Evolutionary conservation across 164 flowering plant genomes (phyloP).

Genomic region (Annona cherimola): DNA sequence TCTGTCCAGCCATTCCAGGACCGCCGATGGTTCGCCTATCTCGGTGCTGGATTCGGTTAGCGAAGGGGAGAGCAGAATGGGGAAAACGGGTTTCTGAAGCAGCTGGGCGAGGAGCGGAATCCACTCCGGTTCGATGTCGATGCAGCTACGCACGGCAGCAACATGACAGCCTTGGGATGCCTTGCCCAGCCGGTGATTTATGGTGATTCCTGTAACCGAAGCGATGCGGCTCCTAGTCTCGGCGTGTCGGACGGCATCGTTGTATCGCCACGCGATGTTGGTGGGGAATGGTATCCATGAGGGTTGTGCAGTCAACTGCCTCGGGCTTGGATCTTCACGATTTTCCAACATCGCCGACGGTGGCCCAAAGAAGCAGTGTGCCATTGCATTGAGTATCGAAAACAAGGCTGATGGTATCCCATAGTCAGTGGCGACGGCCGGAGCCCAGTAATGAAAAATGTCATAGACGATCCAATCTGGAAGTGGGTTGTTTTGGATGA

Average conservation of each 20-base stretch:
- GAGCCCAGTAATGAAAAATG: constrained; percentile 23
- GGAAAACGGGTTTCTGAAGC: constrained; percentile 12
- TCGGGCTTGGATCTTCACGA: neutral
- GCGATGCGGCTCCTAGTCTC: neutral
- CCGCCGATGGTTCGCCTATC: neutral
- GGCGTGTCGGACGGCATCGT: constrained; percentile 6
- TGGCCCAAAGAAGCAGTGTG: neutral
- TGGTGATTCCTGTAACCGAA: neutral
- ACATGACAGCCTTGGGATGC: neutral
- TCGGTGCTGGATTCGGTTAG: neutral
- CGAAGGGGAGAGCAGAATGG: constrained; percentile 10
- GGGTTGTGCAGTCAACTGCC: neutral
- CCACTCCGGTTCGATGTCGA: constrained; percentile 14
- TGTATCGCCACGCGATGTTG: neutral
- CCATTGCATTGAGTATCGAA: constrained; percentile 8
- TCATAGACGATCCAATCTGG: constrained; percentile 26
- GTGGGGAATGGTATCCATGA: constrained; percentile 6
- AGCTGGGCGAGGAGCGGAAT: constrained; percentile 4
- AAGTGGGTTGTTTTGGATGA: constrained; percentile 3
- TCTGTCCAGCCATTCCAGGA: constrained; percentile 35
- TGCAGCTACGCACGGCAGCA: constrained; percentile 9
- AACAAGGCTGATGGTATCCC: constrained; percentile 21
- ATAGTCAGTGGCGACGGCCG: constrained; percentile 15
- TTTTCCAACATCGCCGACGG: neutral
- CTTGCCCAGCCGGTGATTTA: neutral